phyloP scores from a whole-genome alignment of 805 yeast genomes.

The Metschnikowia rubicola region DNA sequence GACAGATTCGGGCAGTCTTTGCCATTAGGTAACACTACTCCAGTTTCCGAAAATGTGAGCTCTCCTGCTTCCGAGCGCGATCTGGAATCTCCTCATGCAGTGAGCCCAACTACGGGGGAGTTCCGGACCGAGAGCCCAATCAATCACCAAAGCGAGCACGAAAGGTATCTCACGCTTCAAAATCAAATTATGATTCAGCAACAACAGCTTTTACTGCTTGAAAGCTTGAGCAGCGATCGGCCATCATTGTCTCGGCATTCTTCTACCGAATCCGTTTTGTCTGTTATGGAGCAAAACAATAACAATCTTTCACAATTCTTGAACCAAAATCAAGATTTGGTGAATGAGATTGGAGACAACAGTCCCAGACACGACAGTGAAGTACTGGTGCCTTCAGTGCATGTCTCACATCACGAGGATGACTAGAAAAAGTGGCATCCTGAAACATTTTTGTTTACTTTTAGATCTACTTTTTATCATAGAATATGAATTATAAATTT shows the following conservation, averaged over 20 bases:
- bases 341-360: conserved; percentile 10
- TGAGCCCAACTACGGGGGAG: conserved; percentile 2
- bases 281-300: conserved; percentile 13
- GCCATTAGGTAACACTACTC: conserved; percentile 3
- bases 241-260: conserved; percentile 15
- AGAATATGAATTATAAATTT: background rate
- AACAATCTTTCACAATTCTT: conserved; percentile 14
- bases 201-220: conserved; percentile 26
- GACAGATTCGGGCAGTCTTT: conserved; percentile 19
- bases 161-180: conserved; percentile 35
- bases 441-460: background rate
- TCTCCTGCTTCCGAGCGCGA: conserved; percentile 7
- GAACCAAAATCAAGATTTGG: conserved; percentile 14
- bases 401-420: conserved; percentile 14
- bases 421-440: background rate
- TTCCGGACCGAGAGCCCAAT: conserved; percentile 1
- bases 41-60: background rate
- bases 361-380: conserved; percentile 7
- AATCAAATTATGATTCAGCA: conserved; percentile 37
- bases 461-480: background rate
- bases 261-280: conserved; percentile 16
- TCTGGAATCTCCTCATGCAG: conserved; percentile 7
- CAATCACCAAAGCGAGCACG: conserved; percentile 30
- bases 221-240: conserved; percentile 7
- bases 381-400: conserved; percentile 15